These are phyloP conservation scores for Galerina marginata DNA, from an alignment of 768 basidiomycete genomes.

Conservation along the genomic window DNA sequence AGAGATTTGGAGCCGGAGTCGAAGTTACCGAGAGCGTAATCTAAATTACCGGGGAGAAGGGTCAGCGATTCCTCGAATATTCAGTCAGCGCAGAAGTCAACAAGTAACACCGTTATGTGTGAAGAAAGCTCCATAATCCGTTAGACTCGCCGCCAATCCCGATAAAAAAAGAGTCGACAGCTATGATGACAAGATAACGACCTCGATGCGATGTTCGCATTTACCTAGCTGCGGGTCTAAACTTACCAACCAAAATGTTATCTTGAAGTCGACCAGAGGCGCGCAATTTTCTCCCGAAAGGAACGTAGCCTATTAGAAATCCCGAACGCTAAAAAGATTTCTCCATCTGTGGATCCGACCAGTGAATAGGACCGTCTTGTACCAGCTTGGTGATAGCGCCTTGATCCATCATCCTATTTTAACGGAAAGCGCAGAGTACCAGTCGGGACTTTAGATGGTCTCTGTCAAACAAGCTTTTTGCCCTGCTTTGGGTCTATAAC, in stretches of 20 bases:
- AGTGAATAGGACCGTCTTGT: conserved; percentile 6
- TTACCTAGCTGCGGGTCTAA: too few species aligned
- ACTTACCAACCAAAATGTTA: too few species aligned
- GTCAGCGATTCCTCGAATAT: not conserved
- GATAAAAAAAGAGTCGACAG: not conserved
- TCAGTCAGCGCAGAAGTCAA: not conserved
- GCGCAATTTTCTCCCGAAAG: not conserved
- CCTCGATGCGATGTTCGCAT: not conserved
- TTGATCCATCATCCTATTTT: conserved; percentile 7
- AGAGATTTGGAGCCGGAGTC: conserved; percentile 1
- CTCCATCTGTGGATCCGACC: conserved; percentile 11
- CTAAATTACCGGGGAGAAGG: conserved; percentile 10
- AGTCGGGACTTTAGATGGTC: conserved; percentile 1
- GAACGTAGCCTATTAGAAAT: not conserved
- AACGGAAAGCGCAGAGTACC: conserved; percentile 7
- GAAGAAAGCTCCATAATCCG: conserved; percentile 12
- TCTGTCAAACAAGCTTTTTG: conserved; percentile 22
- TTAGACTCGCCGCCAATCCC: conserved; percentile 1
- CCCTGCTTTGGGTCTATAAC: conserved; percentile 1
- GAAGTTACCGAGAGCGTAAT: conserved; percentile 3
- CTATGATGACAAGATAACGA: not conserved
- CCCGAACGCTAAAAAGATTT: not conserved
- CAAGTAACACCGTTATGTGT: not conserved
- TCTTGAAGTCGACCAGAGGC: not conserved
- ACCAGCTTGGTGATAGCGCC: not conserved